These are phyloP conservation scores for Ogataea hybrid DNA, from an alignment of 1,139 yeast genomes.

Conservation along the genomic window DNA sequence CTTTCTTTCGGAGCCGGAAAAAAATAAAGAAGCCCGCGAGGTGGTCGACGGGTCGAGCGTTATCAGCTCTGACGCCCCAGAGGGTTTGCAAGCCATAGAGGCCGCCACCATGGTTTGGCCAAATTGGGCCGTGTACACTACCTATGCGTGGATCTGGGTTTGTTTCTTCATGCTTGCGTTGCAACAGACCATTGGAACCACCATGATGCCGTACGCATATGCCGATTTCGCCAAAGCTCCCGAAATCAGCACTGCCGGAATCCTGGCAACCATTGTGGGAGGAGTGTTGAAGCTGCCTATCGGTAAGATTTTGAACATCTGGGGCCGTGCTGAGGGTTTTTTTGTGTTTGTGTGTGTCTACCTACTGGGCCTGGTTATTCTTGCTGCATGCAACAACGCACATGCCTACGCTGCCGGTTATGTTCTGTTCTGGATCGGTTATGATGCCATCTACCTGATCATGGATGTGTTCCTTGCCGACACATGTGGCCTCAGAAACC, in stretches of 20 bases:
- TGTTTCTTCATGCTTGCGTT: slow-evolving; percentile 24
- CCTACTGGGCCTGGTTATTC: slow-evolving; percentile 30
- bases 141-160: slow-evolving; percentile 24
- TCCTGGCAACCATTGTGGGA: slow-evolving; percentile 42
- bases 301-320: slow-evolving; percentile 32
- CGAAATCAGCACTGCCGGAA: slow-evolving; percentile 20
- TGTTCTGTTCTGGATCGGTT: slow-evolving; percentile 32
- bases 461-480: slow-evolving; percentile 33
- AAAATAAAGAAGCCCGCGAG: too few relatives aligned
- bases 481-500: slow-evolving; percentile 30
- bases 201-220: slow-evolving; percentile 17
- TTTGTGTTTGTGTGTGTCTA: slow-evolving; percentile 21
- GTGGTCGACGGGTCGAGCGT: too few relatives aligned
- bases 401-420: slow-evolving; percentile 31
- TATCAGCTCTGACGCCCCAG: slow-evolving; percentile 8
- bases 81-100: slow-evolving; percentile 19
- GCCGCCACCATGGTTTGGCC: slow-evolving; percentile 24
- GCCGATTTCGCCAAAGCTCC: slow-evolving; percentile 22
- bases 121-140: slow-evolving; percentile 16
- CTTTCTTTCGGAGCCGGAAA: too few relatives aligned
- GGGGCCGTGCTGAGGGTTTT: slow-evolving; percentile 36
- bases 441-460: slow-evolving; percentile 26
- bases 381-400: slow-evolving; percentile 31
- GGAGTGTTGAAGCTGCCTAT: slow-evolving; percentile 51
- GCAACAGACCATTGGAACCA: slow-evolving; percentile 19